Evolutionary conservation across 2,329 filamentous ascomycete genomes (phyloP).

Genomic region (Tolypocladium endophyticum): DNA sequence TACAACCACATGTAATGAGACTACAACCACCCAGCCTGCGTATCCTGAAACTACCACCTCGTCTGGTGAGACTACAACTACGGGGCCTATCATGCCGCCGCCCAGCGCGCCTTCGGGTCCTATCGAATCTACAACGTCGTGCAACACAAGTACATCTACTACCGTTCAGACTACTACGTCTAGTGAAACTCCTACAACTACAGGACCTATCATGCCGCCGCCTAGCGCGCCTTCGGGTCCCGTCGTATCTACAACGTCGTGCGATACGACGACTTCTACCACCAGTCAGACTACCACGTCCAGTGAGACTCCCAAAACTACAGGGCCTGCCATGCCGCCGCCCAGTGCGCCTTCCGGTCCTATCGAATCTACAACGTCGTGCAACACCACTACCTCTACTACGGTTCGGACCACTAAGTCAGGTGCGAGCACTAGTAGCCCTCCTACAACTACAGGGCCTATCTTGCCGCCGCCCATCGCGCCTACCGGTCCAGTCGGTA

Average conservation of each 20-base stretch:
- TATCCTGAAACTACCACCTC: constrained; percentile 8
- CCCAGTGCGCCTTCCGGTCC: too few species aligned
- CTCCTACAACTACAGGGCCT: neutral
- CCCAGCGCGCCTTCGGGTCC: too few species aligned
- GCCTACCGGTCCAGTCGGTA: too few species aligned
- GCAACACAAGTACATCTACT: too few species aligned
- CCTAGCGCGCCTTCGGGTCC: too few species aligned
- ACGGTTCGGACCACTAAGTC: neutral
- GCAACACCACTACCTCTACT: neutral
- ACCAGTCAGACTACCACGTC: neutral
- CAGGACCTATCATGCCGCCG: neutral
- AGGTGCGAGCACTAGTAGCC: too few species aligned
- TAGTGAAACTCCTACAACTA: neutral
- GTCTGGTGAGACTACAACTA: neutral
- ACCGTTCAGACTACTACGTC: neutral
- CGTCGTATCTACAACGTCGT: neutral
- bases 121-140: too few species aligned
- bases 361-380: neutral
- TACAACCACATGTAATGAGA: constrained; percentile 6
- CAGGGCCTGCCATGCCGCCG: neutral
- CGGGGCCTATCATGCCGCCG: neutral
- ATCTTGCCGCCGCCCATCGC: too few species aligned
- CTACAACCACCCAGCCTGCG: constrained; percentile 14
- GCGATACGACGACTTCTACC: neutral
- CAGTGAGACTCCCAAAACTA: neutral